These are phyloP conservation scores for Hordeum pubiflorum DNA, from an alignment of 202 grass and related monocot genomes.

Conservation along the genomic window DNA sequence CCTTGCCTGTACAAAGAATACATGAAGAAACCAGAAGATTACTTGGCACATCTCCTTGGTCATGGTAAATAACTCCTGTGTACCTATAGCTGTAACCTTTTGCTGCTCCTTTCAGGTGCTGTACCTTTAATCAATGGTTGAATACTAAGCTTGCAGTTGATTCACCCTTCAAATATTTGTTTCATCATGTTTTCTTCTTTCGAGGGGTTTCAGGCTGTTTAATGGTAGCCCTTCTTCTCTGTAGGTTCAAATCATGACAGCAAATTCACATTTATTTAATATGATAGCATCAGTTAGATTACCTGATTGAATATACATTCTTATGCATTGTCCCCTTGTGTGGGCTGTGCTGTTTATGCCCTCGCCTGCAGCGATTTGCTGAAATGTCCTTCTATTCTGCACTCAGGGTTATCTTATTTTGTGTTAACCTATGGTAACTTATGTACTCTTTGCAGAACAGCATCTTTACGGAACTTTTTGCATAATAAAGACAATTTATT, in stretches of 20 bases:
- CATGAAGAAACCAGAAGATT: slow-evolving; percentile 91
- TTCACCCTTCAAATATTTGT: neutral
- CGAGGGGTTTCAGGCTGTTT: neutral
- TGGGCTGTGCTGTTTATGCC: neutral
- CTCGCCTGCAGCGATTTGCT: neutral
- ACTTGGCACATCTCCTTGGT: slow-evolving; percentile 81
- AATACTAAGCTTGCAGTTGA: neutral
- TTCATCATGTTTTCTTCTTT: neutral
- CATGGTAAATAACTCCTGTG: slow-evolving; percentile 58
- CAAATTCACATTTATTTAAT: slow-evolving; percentile 8
- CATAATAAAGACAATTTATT: slow-evolving; percentile 4
- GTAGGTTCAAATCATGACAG: neutral
- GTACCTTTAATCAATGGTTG: slow-evolving; percentile 8
- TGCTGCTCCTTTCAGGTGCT: neutral
- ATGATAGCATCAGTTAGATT: neutral
- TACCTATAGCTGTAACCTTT: slow-evolving; percentile 3
- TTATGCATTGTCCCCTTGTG: neutral
- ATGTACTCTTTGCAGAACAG: neutral
- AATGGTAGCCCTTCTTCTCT: neutral
- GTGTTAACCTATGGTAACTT: neutral
- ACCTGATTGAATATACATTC: neutral
- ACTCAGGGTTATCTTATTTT: neutral
- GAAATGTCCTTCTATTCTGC: neutral
- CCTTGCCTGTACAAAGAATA: slow-evolving; percentile 94
- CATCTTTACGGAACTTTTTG: neutral